These are phyloP conservation scores for Hsuehochloa calcarea DNA, from an alignment of 176 grass and related monocot species.

Conservation along the genomic window DNA sequence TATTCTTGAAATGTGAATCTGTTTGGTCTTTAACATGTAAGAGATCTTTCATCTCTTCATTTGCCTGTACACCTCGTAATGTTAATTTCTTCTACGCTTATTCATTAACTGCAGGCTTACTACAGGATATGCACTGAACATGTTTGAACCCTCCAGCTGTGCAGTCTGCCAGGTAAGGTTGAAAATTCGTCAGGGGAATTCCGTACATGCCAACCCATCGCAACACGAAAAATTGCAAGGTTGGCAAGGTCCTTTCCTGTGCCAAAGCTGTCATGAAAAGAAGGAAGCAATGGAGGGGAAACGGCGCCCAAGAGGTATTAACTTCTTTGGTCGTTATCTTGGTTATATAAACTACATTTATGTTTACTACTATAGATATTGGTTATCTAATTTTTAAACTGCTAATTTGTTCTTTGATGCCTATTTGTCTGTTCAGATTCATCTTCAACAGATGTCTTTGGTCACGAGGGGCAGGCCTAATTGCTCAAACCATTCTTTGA, in stretches of 20 bases:
- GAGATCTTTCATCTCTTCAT: neutral
- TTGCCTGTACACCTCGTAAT: neutral
- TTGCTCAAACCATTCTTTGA: constrained; percentile 33
- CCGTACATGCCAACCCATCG: constrained; percentile 60
- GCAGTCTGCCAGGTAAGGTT: constrained; percentile 71
- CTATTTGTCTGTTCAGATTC: constrained; percentile 32
- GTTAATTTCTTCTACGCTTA: neutral
- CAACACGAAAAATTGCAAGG: constrained; percentile 57
- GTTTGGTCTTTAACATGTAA: neutral
- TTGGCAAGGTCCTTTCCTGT: constrained; percentile 92
- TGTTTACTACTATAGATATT: neutral
- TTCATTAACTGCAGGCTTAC: constrained; percentile 57
- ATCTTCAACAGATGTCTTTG: constrained; percentile 15
- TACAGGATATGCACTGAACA: constrained; percentile 64
- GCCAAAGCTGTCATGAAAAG: constrained; percentile 72
- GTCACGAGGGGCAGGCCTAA: constrained; percentile 18
- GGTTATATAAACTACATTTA: neutral
- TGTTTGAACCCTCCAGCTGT: constrained; percentile 79
- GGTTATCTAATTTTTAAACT: neutral
- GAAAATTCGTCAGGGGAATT: constrained; percentile 65
- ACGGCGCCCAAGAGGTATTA: constrained; percentile 49
- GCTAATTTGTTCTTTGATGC: constrained; percentile 25
- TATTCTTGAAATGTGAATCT: neutral
- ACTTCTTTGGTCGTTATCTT: constrained; percentile 9
- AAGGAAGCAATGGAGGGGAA: constrained; percentile 96